Percentiles rank a stretch among this genome's conserved stretches.
phyloP scores from a whole-genome alignment of 768 basidiomycete species.

The Rhizopogon roseolus region DNA sequence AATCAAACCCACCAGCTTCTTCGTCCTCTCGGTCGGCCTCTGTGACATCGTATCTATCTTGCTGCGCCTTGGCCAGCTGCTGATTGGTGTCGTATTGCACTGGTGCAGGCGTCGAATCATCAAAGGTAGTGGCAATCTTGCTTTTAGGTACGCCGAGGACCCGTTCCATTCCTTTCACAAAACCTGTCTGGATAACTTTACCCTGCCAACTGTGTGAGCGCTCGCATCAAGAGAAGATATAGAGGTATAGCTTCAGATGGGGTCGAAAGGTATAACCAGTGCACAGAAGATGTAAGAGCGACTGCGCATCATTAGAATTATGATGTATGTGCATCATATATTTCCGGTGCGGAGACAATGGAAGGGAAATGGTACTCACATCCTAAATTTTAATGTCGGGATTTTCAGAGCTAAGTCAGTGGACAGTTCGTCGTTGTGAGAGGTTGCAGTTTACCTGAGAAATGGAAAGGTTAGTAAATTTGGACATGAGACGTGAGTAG shows the following conservation, averaged over 20 bases:
- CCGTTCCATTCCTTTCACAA: constrained; percentile 76
- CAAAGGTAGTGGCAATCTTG: constrained; percentile 7
- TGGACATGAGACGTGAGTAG: not conserved
- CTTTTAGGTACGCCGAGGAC: constrained; percentile 53
- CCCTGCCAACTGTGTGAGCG: constrained; percentile 33
- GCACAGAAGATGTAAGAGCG: constrained; percentile 57
- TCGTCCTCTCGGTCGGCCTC: constrained; percentile 63
- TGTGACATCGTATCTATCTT: constrained; percentile 41
- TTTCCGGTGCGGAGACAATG: not conserved
- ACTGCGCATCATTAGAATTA: constrained; percentile 65
- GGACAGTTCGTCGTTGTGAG: not conserved
- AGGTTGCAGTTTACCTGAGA: constrained; percentile 1
- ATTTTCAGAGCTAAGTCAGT: not conserved
- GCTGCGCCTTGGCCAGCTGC: not conserved
- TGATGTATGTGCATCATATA: constrained; percentile 47
- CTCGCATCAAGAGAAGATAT: constrained; percentile 7
- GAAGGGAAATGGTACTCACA: constrained; percentile 26
- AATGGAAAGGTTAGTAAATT: not conserved
- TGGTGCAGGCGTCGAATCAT: not conserved
- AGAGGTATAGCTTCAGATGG: constrained; percentile 51
- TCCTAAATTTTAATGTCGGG: constrained; percentile 22
- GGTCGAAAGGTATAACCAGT: constrained; percentile 69
- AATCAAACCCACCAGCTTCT: constrained; percentile 43
- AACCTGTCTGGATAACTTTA: constrained; percentile 72
- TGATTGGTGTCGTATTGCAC: constrained; percentile 5